Conservation (phyloP, 805 yeast genomes). For the Hemisphaericaspora nanyangensis region DNA sequence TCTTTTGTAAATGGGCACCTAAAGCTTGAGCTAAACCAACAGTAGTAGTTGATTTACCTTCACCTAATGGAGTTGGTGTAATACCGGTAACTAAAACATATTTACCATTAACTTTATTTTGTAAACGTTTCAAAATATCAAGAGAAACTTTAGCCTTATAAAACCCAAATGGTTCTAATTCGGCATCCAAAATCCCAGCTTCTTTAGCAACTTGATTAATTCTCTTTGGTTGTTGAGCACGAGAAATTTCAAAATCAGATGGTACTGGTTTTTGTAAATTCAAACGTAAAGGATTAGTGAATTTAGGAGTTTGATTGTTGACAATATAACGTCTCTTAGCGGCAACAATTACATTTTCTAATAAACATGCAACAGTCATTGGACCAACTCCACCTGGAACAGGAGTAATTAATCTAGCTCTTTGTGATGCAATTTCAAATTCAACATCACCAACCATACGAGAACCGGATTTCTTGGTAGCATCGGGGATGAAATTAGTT, state of each 20-base stretch:
- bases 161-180: slow-evolving; percentile 71
- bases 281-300: slow-evolving; percentile 54
- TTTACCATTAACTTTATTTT: slow-evolving; percentile 60
- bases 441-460: slow-evolving; percentile 79
- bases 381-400: slow-evolving; percentile 94
- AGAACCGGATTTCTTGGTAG: slow-evolving; percentile 63
- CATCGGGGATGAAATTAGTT: slow-evolving; percentile 68
- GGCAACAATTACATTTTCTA: slow-evolving; percentile 66
- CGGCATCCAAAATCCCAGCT: slow-evolving; percentile 62
- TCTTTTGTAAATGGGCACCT: slow-evolving; percentile 67
- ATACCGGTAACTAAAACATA: slow-evolving; percentile 78
- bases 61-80: slow-evolving; percentile 84
- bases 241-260: slow-evolving; percentile 73
- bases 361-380: slow-evolving; percentile 83
- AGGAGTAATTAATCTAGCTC: slow-evolving; percentile 70
- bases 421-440: slow-evolving; percentile 49
- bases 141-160: slow-evolving; percentile 75
- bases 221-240: slow-evolving; percentile 69
- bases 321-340: slow-evolving; percentile 50
- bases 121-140: slow-evolving; percentile 57
- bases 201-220: slow-evolving; percentile 67
- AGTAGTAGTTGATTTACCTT: slow-evolving; percentile 82
- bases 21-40: slow-evolving; percentile 79
- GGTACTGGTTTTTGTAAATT: slow-evolving; percentile 66
- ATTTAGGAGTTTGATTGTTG: slow-evolving; percentile 41